These are phyloP conservation scores for Jaltomata sinuosa DNA, from an alignment of 257 asterid species.

Conservation along the genomic window DNA sequence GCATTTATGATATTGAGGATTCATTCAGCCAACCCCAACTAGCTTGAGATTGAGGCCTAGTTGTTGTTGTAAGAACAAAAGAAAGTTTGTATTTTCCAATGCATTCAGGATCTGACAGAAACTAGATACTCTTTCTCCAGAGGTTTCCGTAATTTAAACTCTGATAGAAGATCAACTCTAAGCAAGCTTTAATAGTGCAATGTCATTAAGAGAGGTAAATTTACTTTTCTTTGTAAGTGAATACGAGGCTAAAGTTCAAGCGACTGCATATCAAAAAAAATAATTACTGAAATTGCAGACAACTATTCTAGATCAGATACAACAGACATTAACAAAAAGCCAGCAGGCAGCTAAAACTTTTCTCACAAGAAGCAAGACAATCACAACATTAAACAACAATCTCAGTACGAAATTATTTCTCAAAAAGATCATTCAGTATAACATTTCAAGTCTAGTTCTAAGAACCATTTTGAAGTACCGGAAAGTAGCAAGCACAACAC, in stretches of 20 bases:
- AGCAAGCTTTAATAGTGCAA: not conserved
- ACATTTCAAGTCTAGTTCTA: constrained; percentile 5
- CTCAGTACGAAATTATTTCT: not conserved
- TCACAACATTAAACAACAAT: not conserved
- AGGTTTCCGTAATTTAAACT: not conserved
- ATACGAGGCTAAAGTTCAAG: not conserved
- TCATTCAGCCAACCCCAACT: not conserved
- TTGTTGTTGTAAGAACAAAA: not conserved
- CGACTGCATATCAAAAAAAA: not conserved
- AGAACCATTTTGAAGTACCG: constrained; percentile 21
- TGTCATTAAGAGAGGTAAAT: not conserved
- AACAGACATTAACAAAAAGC: not conserved
- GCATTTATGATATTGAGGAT: not conserved
- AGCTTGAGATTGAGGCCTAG: not conserved
- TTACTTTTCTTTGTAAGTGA: not conserved
- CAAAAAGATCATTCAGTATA: not conserved
- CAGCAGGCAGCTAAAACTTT: not conserved
- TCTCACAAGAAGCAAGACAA: not conserved
- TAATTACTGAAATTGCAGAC: not conserved
- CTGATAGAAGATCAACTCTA: not conserved
- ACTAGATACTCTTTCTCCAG: not conserved
- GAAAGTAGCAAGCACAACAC: constrained; percentile 12
- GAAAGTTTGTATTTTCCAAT: not conserved
- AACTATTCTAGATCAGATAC: not conserved
- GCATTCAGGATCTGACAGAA: not conserved